Evolutionary conservation across 768 basidiomycete species (phyloP).

Genomic region (Mycena polygramma): DNA sequence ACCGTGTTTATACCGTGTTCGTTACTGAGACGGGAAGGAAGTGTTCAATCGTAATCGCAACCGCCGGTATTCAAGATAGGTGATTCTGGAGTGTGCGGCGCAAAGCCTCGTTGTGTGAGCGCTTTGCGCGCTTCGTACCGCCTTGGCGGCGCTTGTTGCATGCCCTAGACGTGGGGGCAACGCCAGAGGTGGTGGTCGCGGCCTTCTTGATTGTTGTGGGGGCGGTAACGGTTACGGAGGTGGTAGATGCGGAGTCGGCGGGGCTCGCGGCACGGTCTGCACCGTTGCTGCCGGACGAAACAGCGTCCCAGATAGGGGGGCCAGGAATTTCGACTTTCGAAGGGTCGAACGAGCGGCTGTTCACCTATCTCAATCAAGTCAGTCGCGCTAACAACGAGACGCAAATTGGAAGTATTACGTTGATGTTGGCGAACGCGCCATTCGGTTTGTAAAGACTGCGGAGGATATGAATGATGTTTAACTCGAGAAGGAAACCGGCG

Average conservation of each 20-base stretch:
- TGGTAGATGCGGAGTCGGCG: neutral
- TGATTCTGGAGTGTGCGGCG: slow-evolving; percentile 11
- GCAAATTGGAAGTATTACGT: slow-evolving; percentile 5
- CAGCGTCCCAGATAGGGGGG: slow-evolving; percentile 34
- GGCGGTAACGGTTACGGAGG: neutral
- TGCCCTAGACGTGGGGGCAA: neutral
- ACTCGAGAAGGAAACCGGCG: slow-evolving; percentile 5
- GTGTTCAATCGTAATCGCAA: neutral
- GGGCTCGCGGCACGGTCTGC: neutral
- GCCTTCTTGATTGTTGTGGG: neutral
- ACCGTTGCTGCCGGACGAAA: slow-evolving; percentile 1
- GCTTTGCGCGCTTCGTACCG: slow-evolving; percentile 7
- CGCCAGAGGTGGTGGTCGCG: neutral
- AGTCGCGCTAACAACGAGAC: neutral
- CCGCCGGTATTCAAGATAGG: slow-evolving; percentile 14
- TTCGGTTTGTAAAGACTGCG: slow-evolving; percentile 34
- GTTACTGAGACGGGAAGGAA: too few relatives aligned
- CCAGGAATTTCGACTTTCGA: slow-evolving; percentile 31
- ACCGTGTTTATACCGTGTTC: neutral
- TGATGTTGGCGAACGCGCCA: slow-evolving; percentile 38
- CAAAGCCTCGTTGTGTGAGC: slow-evolving; percentile 18
- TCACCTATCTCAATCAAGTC: slow-evolving; percentile 9
- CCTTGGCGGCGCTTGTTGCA: neutral
- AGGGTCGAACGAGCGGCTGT: slow-evolving; percentile 28
- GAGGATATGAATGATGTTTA: neutral